These are phyloP conservation scores for Paraphoma chrysanthemicola DNA, from an alignment of 2,329 filamentous ascomycete genomes.

Conservation along the genomic window DNA sequence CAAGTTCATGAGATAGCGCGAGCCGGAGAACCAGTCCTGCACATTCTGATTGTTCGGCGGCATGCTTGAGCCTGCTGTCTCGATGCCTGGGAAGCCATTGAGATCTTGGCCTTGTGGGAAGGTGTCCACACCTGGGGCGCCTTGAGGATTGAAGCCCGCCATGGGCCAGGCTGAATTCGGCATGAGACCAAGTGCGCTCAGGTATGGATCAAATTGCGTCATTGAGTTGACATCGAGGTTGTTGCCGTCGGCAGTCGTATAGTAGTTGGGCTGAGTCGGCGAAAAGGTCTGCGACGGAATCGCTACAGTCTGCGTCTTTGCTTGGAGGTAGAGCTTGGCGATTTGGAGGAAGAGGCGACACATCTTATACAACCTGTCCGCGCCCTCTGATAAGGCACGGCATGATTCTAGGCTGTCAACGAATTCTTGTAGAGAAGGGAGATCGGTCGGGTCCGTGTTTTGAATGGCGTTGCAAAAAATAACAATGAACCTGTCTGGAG, in stretches of 20 bases:
- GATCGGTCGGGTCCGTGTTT: constrained; percentile 59
- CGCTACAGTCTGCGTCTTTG: constrained; percentile 57
- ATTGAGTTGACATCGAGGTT: constrained; percentile 33
- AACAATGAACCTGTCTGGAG: constrained; percentile 50
- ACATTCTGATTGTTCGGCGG: constrained; percentile 53
- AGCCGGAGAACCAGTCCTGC: constrained; percentile 72
- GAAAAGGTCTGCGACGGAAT: constrained; percentile 6
- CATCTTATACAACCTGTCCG: constrained; percentile 67
- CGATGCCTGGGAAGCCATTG: not conserved
- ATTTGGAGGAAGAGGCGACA: constrained; percentile 69
- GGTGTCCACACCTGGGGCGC: constrained; percentile 10
- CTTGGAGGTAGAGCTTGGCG: constrained; percentile 67
- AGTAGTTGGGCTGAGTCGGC: constrained; percentile 15
- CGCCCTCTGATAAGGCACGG: constrained; percentile 62
- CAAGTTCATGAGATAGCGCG: constrained; percentile 69
- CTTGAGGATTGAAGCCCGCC: constrained; percentile 13
- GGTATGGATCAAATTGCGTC: constrained; percentile 66
- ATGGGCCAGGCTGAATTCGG: constrained; percentile 46
- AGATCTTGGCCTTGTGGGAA: constrained; percentile 8
- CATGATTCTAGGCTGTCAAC: constrained; percentile 62
- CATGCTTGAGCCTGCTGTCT: constrained; percentile 13
- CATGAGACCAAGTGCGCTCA: constrained; percentile 69
- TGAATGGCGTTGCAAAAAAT: constrained; percentile 60
- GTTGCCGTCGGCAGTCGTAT: constrained; percentile 15
- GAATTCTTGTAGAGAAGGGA: constrained; percentile 64